These are phyloP conservation scores for Penicillium sp. DNA, from an alignment of 2,329 filamentous ascomycete species.

Conservation along the genomic window DNA sequence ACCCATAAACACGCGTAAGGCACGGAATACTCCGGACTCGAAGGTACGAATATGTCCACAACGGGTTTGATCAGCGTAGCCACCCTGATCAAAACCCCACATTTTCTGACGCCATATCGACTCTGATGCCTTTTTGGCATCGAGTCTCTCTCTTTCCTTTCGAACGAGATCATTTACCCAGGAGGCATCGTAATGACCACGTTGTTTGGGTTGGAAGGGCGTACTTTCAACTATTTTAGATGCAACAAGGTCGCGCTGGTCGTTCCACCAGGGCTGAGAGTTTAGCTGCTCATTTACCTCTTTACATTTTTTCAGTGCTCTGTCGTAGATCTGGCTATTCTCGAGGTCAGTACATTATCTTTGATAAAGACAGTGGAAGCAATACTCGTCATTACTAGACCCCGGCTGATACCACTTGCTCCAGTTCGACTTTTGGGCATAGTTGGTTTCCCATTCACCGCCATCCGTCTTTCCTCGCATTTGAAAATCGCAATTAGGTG, in stretches of 20 bases:
- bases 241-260: neutral
- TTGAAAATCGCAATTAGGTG: too few relatives aligned
- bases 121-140: neutral
- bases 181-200: neutral
- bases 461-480: too few relatives aligned
- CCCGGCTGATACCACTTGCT: too few relatives aligned
- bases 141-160: neutral
- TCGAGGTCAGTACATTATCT: neutral
- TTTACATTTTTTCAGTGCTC: neutral
- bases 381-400: too few relatives aligned
- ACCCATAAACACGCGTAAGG: neutral
- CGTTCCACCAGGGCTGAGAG: neutral
- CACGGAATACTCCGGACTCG: neutral
- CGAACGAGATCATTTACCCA: neutral
- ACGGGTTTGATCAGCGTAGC: neutral
- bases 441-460: too few relatives aligned
- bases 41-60: neutral
- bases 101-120: neutral
- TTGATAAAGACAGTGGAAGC: too few relatives aligned
- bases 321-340: neutral
- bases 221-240: neutral
- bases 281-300: neutral
- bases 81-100: neutral
- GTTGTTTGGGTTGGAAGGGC: neutral
- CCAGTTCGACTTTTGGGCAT: too few relatives aligned